Base-by-base conservation (phyloP, 2,329 filamentous ascomycete species). In the Fusarium gaditjirri region DNA sequence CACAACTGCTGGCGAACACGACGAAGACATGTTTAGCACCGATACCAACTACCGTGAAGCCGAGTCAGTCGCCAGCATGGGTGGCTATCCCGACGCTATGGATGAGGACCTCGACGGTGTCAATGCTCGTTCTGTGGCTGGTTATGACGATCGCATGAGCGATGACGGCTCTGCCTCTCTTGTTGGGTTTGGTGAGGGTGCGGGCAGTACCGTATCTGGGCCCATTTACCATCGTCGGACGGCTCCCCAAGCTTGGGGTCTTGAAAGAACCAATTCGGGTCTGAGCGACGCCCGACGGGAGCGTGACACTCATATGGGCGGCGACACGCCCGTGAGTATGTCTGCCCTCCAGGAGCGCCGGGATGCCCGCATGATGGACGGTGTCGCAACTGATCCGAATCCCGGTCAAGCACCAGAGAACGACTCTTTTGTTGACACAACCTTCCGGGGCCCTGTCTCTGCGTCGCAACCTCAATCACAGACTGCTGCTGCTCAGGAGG, bases 141-240 rank as follows among this genome's bases (percentile, higher is more conserved):
- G 84, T 8, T 88, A 84, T 65, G 87, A 89, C 67, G 93, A 94
- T 73, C 93, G 92, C 65, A 92, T 96, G 87, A 95, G 93, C 76
- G 94, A 97, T 76, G 94, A 97, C 77, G 92, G 91, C 12, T 91
- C 91, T 57, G 93, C 92, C 5, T 95, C 92, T 70, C 86, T 98
- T 10, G 95, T 98, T 14, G 95, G 93, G 1, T 98, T 98, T 75
- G 95, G 95, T 54, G 95, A 98, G 80, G 95, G 95, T 38, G 95
- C 95, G 14, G 93, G 92, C 74, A 94, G 92, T 80, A 94, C 94
- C 9, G 91, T 95, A 63, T 94, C 91, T 66, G 94, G 94, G 0
- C 93, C 93, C 42, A 92, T 93, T 78, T 88, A 93, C 82, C 84
- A 88, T 80, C 83, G 87, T 67, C 80, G 87, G 52, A 80, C 84